Base-by-base conservation (phyloP, 2,329 filamentous ascomycete genomes). In the Ascochyta koolunga region DNA sequence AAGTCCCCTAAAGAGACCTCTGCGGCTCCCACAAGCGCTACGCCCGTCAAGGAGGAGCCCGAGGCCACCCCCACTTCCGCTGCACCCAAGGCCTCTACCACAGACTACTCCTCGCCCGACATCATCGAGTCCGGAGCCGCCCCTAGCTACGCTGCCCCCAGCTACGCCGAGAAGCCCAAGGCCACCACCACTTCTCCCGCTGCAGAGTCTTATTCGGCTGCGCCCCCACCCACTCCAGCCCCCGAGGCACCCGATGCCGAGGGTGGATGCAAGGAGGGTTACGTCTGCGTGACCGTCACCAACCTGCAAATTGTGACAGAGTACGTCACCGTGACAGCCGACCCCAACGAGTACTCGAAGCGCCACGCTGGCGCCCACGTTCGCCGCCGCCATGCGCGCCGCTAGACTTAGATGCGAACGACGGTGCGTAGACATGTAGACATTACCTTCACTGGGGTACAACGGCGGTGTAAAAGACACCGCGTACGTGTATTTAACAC, bases 241-340 rank as follows among this genome's bases (percentile, higher is more conserved):
- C 50, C 44, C 8, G 44, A 41, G 13, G 16, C n/a, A 3, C 51
- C 51, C 25, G 38, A 32, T 16, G 21, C 45, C 1, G 44, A 54
- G 29, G 45, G 39, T 16, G 44, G 45, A 29, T 70, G 65, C 52
- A 65, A 63, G 19, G 22, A 56, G 32, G 67, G 65, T 16, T 61
- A 58, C 27, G 50, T 54, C 18, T 71, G 67, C 42, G 63, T 71
- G 8, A 68, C 64, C 9, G 56, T 65, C 15, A 61, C 58, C 8
- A 59, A 62, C 21, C 48, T 62, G 39, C 60, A 65, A 42, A 54
- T 65, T 5, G 64, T 70, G 16, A 71, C 68, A 1, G 50, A 69
- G 60, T 63, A 64, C 7, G 59, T 65, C 35, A 70, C 68, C 11
- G 60, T 65, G 1, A 72, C 69, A 50, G 61, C 61, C 27, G 58